Evolutionary conservation across 371 early-diverging fungal genomes (phyloP).

Genomic region (Mortierella sp.): DNA sequence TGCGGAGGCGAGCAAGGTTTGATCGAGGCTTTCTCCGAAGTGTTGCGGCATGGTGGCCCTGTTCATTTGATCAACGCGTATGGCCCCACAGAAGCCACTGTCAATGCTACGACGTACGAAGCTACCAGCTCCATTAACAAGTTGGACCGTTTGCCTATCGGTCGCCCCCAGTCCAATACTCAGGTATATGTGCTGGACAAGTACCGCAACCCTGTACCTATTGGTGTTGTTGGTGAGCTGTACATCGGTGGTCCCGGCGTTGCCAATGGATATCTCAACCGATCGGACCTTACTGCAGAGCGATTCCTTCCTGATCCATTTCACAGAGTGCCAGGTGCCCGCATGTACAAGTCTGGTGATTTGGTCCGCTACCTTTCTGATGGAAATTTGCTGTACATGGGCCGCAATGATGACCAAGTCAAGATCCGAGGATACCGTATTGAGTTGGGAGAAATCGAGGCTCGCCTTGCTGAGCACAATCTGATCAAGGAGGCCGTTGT

Average conservation of each 20-base stretch:
- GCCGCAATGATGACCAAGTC: slow-evolving; percentile 39
- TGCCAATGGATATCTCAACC: slow-evolving; percentile 34
- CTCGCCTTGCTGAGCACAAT: slow-evolving; percentile 13
- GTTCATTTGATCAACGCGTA: slow-evolving; percentile 17
- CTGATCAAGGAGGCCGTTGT: slow-evolving; percentile 5
- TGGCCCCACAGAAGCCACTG: slow-evolving; percentile 37
- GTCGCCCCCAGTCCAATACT: slow-evolving; percentile 1
- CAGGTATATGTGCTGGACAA: slow-evolving; percentile 8
- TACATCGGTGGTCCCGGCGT: slow-evolving; percentile 38
- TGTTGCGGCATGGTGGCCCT: not conserved
- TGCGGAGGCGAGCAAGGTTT: slow-evolving; percentile 6
- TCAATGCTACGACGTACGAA: not conserved
- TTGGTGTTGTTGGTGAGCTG: slow-evolving; percentile 33
- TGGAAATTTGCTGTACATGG: slow-evolving; percentile 45
- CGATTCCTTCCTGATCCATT: slow-evolving; percentile 3
- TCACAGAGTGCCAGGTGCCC: not conserved
- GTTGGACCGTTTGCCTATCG: slow-evolving; percentile 1
- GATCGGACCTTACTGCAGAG: slow-evolving; percentile 19
- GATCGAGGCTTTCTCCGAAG: not conserved
- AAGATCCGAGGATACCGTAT: slow-evolving; percentile 59
- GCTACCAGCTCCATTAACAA: not conserved
- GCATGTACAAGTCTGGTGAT: slow-evolving; percentile 56
- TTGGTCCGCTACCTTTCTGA: slow-evolving; percentile 38
- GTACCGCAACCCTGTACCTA: slow-evolving; percentile 8
- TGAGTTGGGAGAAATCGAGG: slow-evolving; percentile 54